Evolutionary conservation across 83 land plant species (phyloP).

Genomic region (Diphasiastrum complanatum): DNA sequence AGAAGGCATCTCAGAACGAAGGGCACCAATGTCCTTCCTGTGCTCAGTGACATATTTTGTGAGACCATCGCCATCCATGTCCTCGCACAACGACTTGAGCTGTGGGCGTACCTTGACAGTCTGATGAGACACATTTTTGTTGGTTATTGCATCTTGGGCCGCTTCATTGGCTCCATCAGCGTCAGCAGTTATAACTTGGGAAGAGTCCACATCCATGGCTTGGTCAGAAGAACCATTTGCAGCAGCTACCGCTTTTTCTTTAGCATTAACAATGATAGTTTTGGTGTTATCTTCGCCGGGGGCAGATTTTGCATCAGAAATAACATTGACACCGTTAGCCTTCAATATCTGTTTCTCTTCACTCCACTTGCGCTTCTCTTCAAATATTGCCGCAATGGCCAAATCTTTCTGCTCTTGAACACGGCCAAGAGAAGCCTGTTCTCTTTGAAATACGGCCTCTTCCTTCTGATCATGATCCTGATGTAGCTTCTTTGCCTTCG

Average conservation of each 20-base stretch:
- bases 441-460: conserved; percentile 46
- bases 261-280: conserved; percentile 4
- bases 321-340: conserved; percentile 2
- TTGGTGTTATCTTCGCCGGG: neutral
- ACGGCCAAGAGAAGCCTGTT: conserved; percentile 40
- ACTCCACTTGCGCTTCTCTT: conserved; percentile 43
- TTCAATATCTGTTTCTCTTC: conserved; percentile 34
- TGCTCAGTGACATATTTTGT: conserved; percentile 54
- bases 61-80: conserved; percentile 65
- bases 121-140: too few species aligned
- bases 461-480: conserved; percentile 51
- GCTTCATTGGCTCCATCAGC: conserved; percentile 1
- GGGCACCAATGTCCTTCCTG: conserved; percentile 55
- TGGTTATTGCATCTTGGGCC: conserved; percentile 16
- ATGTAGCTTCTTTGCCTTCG: conserved; percentile 37
- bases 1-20: conserved; percentile 45
- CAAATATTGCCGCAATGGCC: conserved; percentile 40
- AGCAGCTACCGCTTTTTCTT: neutral
- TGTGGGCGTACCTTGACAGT: conserved; percentile 42
- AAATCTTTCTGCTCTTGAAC: conserved; percentile 42
- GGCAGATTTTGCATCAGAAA: too few species aligned
- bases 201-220: conserved; percentile 20
- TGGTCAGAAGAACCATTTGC: conserved; percentile 1
- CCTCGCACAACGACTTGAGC: conserved; percentile 49
- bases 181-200: conserved; percentile 6